Base-by-base conservation (phyloP, 345 rosid genomes). In the Eutrema heterophyllum region DNA sequence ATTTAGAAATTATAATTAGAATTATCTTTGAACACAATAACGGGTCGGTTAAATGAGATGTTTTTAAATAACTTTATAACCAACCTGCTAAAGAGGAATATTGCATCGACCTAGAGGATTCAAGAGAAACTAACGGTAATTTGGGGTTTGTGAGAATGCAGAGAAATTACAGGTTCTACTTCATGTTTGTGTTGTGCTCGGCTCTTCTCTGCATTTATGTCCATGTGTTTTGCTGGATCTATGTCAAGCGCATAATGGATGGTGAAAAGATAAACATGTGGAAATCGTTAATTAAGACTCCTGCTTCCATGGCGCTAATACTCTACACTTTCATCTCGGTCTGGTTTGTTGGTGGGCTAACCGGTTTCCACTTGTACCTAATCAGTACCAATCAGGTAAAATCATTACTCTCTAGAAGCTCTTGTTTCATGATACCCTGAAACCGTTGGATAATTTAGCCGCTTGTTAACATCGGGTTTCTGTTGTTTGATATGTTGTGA, bases 321-420 rank as follows among this genome's bases (percentile, higher is more conserved):
- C 66, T 84, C 74, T 92, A 95, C 85, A 67, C 85, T 45, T 95
- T 92, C 71, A 73, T 92, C 36, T 75, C 73, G 0, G 76, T 89
- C 68, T 95, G 99, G 99, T 95, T 95, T 73, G 99, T 95, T 55
- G 99, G 99, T 79, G 99, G 99, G 41, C 84, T 95, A 54, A 81
- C 90, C 0, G 79, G 87, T 68, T 89, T 92, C 81, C 99, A 95
- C 79, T 79, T 82, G 66, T 92, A 92, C 75, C 89, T 95, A 51
- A 92, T 95, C 61, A 85, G 96, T 68, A 92, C 81, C 78, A 96
- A 96, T 81, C 98, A 96, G 91, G 99, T 91, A 76, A 30, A 26
- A 16, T 39, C 13, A 16, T 49, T 70, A 4, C 58, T 11, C 50
- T 60, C 51, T 58, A 14, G 35, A 61, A 62, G 24, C 73, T 52